These are phyloP conservation scores for Paraphysoderma sedebokerense DNA, from an alignment of 371 early-diverging fungal genomes.

Conservation along the genomic window DNA sequence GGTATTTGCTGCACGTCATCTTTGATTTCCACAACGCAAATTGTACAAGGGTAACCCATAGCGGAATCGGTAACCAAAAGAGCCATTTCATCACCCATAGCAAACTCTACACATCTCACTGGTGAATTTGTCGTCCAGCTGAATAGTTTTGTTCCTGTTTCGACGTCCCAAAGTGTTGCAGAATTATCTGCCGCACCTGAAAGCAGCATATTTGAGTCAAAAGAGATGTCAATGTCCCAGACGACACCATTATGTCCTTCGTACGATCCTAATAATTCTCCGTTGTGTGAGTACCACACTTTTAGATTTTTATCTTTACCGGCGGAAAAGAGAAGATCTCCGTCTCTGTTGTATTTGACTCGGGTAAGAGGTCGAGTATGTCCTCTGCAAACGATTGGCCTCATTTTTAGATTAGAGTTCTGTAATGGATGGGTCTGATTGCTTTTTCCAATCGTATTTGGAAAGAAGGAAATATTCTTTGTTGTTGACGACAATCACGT, in stretches of 20 bases:
- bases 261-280: conserved; percentile 93
- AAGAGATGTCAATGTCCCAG: conserved; percentile 84
- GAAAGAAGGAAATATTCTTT: too few relatives aligned
- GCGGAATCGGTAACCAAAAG: conserved; percentile 89
- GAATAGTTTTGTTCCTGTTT: conserved; percentile 77
- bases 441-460: too few relatives aligned
- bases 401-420: too few relatives aligned
- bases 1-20: conserved; percentile 31
- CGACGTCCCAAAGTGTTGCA: conserved; percentile 87
- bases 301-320: conserved; percentile 88
- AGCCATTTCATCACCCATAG: conserved; percentile 66
- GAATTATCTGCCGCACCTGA: conserved; percentile 94
- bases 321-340: conserved; percentile 94
- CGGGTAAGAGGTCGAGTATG: conserved; percentile 96
- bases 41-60: conserved; percentile 78
- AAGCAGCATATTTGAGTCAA: conserved; percentile 57
- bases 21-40: conserved; percentile 62
- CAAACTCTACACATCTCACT: conserved; percentile 83
- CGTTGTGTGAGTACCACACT: conserved; percentile 94
- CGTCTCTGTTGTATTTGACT: conserved; percentile 97
- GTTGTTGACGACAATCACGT: too few relatives aligned
- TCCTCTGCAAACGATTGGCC: conserved; percentile 89
- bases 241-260: conserved; percentile 90
- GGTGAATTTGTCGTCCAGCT: conserved; percentile 80
- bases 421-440: too few relatives aligned